Evolutionary conservation across 176 grass and related monocot species (phyloP), one percentile per base, ranked within the genome.

Genomic region (Aegilops tauschii): DNA sequence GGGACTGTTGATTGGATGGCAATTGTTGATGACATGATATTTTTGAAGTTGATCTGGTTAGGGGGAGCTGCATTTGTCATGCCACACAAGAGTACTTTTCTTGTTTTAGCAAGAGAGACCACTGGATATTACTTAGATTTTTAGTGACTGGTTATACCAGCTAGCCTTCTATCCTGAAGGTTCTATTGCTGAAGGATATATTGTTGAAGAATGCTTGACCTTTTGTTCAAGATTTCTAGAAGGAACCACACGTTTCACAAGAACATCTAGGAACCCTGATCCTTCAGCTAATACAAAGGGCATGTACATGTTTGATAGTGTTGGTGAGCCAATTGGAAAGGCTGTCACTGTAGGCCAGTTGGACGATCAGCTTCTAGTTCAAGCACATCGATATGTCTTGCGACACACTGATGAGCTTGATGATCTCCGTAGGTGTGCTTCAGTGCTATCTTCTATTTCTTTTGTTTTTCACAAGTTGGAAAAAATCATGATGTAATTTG

Each of bases 181-280:
- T 31, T 86, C 88, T 16, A 89, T 85, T 58, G 82, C 75, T 21
- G 65, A 89, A 56, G 87, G 50, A 44, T 89, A 89, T 40, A 23
- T 75, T 25, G 67, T 10, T 35, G 28, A 85, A 17, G 83, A 90
- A 37, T 73, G 75, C 9, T 13, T 86, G 25, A 90, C 16, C 13
- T 89, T 89, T 42, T 89, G 77, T 63, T 79, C 34, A 28, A 62
- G 77, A 79, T 79, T 79, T 79, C n/a, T 79, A 40, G 21, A 63
- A 79, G 77, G 77, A 40, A 63, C 32, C 37, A 79, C 77, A 63
- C 12, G 56, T 16, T 79, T 79, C 39, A 63, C 34, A 28, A 25
- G 12, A 17, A 34, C 21, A 28, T 3, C 58, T 63, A 62, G 58
- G 62, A 79, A 63, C 21, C 58, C 32, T 27, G 58, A 79, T 3